Base-by-base conservation (phyloP, 768 basidiomycete species). In the Phaeolepiota aurea region DNA sequence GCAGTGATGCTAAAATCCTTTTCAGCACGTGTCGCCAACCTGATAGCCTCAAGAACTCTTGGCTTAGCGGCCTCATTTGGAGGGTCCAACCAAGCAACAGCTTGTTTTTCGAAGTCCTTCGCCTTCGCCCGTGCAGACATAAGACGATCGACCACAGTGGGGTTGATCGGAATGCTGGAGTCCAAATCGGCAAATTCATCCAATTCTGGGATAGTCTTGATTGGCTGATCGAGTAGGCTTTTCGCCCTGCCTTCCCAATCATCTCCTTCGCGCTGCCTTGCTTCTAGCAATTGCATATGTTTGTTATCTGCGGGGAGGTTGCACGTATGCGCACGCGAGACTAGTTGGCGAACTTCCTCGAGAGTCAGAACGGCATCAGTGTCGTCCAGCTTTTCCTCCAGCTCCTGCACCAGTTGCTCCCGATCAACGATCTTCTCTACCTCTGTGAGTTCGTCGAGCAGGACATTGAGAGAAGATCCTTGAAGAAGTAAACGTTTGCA, bases 371-470 rank as follows among this genome's bases (percentile, higher is more conserved):
- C 58, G 11, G 49, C 50, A 20, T 74, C 74, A 3, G 58, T 61
- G 34, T 90, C 87, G 36, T 87, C 82, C 16, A 84, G 61, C 46
- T 76, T 82, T 38, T 79, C 78, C 47, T 84, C 77, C 25, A 94
- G 64, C 51, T 92, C 89, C 44, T 64, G 71, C 46, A 87, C 61
- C 45, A 94, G 75, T 51, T 82, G 77, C 52, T 87, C 79, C 9
- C 88, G 77, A 42, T 84, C 76, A 16, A 89, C 82, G 42, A 92
- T 80, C 59, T 77, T 82, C 64, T 87, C 81, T 14, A 96, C 71
- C 46, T 83, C 77, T 13, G 68, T 55, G 11, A 93, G 65, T 56
- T 92, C 88, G 11, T 89, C 84, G 14, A 94, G 66, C 37, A 79
- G 71, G n/a, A 94, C 82, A 48, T 90, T 91, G 40, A 93, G 59